phyloP scores from a whole-genome alignment of 441 rosid genomes.

The Pelargonium myrrhifolium region DNA sequence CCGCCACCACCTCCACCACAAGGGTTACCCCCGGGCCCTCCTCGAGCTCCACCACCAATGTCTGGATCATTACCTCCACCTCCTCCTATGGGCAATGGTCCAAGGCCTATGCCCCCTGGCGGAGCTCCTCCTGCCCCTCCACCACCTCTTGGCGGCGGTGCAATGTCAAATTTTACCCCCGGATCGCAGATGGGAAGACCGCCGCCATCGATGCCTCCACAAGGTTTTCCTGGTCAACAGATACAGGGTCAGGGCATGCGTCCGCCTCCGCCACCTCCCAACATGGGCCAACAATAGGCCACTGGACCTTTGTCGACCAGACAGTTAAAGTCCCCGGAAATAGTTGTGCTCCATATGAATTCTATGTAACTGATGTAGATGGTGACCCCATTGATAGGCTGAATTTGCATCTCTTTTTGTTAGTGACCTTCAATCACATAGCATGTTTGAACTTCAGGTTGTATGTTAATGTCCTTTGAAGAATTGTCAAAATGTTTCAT shows the following conservation, averaged over 20 bases:
- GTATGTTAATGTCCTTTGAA: too few species aligned
- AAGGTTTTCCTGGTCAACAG: slow-evolving; percentile 53
- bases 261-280: slow-evolving; percentile 34
- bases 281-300: slow-evolving; percentile 22
- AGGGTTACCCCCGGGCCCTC: slow-evolving; percentile 41
- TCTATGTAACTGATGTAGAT: background rate
- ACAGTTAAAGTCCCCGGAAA: background rate
- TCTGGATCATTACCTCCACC: slow-evolving; percentile 69
- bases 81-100: slow-evolving; percentile 73
- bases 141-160: slow-evolving; percentile 58
- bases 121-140: slow-evolving; percentile 66
- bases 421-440: too few species aligned
- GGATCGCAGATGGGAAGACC: slow-evolving; percentile 43
- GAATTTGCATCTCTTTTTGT: too few species aligned
- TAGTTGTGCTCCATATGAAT: background rate
- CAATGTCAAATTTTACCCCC: slow-evolving; percentile 53
- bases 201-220: slow-evolving; percentile 36
- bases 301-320: background rate
- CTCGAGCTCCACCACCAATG: slow-evolving; percentile 44
- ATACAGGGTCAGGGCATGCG: slow-evolving; percentile 27
- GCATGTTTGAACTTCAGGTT: too few species aligned
- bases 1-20: slow-evolving; percentile 69
- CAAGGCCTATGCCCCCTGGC: slow-evolving; percentile 65
- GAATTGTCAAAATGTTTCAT: too few species aligned
- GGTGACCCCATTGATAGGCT: too few species aligned